Evolutionary conservation across 768 basidiomycete species (phyloP).

Genomic region (Auriscalpium orientale): DNA sequence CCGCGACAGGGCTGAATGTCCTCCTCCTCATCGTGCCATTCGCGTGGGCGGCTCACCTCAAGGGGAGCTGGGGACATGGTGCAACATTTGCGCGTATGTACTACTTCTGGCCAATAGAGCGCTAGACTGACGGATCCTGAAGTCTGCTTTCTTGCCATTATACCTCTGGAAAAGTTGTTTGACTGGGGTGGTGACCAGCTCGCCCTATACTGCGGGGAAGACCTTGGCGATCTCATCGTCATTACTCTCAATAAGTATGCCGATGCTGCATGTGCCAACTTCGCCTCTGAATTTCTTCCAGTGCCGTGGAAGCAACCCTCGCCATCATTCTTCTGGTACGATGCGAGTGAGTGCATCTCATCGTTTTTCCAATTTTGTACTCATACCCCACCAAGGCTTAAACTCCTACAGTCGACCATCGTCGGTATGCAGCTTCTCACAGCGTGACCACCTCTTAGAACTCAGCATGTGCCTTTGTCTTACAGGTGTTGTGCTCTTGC

Average conservation of each 20-base stretch:
- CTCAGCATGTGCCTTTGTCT: too few species aligned
- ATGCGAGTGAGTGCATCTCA: conserved; percentile 51
- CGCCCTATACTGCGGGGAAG: conserved; percentile 45
- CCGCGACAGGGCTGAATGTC: conserved; percentile 15
- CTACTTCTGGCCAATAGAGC: not conserved
- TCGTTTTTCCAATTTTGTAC: not conserved
- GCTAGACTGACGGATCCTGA: not conserved
- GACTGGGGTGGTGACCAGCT: conserved; percentile 58
- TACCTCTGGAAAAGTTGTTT: conserved; percentile 58
- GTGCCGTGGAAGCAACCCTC: conserved; percentile 64
- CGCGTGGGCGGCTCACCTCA: conserved; percentile 23
- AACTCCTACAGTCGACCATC: conserved; percentile 62
- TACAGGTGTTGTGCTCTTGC: conserved; percentile 63
- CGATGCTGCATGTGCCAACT: not conserved
- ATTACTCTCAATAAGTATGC: conserved; percentile 61
- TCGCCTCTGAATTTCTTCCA: conserved; percentile 18
- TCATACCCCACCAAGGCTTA: conserved; percentile 32
- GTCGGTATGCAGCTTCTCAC: conserved; percentile 34
- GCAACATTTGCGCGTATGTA: conserved; percentile 18
- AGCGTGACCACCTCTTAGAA: not conserved
- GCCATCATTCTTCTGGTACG: conserved; percentile 61
- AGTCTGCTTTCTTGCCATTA: conserved; percentile 62
- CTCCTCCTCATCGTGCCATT: conserved; percentile 19
- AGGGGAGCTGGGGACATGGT: conserved; percentile 5
- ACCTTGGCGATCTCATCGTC: conserved; percentile 59